A percentile compares a stretch with the other conserved stretches of the same genome.
phyloP scores from a whole-genome alignment of 371 early-diverging fungal species.

The Mucor ambiguus region DNA sequence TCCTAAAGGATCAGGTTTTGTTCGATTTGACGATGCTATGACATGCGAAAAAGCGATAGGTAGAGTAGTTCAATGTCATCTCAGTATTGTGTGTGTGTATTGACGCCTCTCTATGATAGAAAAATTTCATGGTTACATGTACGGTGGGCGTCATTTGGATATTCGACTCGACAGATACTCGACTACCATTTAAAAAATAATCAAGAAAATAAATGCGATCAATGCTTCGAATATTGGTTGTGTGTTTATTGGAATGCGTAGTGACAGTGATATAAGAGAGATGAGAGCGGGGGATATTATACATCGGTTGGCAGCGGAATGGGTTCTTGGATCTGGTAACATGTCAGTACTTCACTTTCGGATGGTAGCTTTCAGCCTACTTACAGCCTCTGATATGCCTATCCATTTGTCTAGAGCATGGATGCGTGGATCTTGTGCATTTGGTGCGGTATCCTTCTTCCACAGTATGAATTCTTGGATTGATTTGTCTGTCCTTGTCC shows the following conservation, averaged over 20 bases:
- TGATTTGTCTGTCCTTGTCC: slow-evolving; percentile 18
- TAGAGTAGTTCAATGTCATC: slow-evolving; percentile 19
- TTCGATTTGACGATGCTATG: slow-evolving; percentile 60
- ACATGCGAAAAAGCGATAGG: slow-evolving; percentile 66
- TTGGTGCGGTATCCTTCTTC: slow-evolving; percentile 27
- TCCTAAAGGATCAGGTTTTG: slow-evolving; percentile 66
- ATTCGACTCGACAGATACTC: slow-evolving; percentile 49
- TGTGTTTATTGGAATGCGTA: not conserved
- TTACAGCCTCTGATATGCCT: slow-evolving; percentile 24
- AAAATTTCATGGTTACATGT: slow-evolving; percentile 62
- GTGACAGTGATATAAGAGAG: not conserved
- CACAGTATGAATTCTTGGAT: slow-evolving; percentile 29
- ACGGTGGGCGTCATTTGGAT: slow-evolving; percentile 62
- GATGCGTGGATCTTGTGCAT: slow-evolving; percentile 20
- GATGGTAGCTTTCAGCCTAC: too few relatives aligned
- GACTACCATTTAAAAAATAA: slow-evolving; percentile 17
- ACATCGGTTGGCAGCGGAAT: slow-evolving; percentile 18
- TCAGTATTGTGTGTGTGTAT: not conserved
- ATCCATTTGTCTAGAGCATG: slow-evolving; percentile 24
- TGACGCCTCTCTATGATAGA: slow-evolving; percentile 22
- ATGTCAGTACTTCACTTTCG: too few relatives aligned
- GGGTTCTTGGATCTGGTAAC: slow-evolving; percentile 25
- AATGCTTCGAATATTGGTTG: not conserved
- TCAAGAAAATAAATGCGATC: not conserved
- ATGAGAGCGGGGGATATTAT: not conserved